Base-by-base conservation (phyloP, 176 grass and related monocot species). In the Bonia amplexicaulis region DNA sequence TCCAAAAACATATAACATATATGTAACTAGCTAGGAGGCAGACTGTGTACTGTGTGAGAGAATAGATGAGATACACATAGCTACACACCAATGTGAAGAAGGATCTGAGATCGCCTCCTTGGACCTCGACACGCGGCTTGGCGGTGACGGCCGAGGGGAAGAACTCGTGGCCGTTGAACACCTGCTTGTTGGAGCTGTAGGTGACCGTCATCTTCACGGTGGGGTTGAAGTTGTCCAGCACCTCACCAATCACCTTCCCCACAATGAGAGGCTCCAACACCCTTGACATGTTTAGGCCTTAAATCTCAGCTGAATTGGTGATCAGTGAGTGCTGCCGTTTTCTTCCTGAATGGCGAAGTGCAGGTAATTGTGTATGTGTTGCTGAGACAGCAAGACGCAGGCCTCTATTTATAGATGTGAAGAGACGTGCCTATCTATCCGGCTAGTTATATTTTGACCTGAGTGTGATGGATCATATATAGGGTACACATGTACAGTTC, bases 121-220 rank as follows among this genome's bases (percentile, higher is more conserved):
- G 92, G 84, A 97, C 92, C 85, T 97, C 90, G 45, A 92, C 90
- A 58, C 82, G 89, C n/a, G 94, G 94, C 80, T 89, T 94, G 16
- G 55, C 73, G 4, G 72, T 80, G 6, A 97, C 92, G 35, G 85
- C 87, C 2, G 94, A 97, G 17, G 94, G 94, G 88, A 90, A 94
- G 79, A 97, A 89, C 85, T 97, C 94, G 22, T 97, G 94, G 33
- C 94, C 94, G 39, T 97, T 97, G 79, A 89, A 97, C 44, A 97
- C 90, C 84, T 86, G 85, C 80, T 89, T 97, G 90, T 90, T 92
- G 77, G 75, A 79, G 74, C 88, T 87, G 82, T 97, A 97, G 71
- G 89, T 92, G 78, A 87, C 90, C 67, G 16, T 76, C 92, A 97
- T 94, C 85, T 87, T 94, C 68, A 90, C 76, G 47, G 58, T 92